Evolutionary conservation across 768 basidiomycete genomes (phyloP), one percentile per base, ranked within the genome.

Genomic region (Russula griseocarnosa): DNA sequence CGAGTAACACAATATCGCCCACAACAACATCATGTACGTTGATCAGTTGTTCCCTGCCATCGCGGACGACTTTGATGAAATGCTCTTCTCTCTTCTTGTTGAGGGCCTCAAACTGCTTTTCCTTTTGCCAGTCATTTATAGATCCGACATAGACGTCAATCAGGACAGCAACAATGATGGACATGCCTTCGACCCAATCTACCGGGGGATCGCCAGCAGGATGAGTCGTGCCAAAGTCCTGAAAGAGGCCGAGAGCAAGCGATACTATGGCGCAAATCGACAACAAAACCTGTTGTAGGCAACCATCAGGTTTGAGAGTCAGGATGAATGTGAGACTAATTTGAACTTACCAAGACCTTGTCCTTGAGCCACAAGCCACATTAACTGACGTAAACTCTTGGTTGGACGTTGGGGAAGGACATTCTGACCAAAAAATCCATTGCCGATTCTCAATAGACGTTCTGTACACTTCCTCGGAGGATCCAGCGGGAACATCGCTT

Each of bases 81-180:
- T 96, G 90, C 69, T 96, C 97, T 61, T 98, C 96, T 75, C 96
- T 96, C 76, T 95, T 90, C 69, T 90, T 91, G 71, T 98, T 98
- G 47, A 99, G 82, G n/a, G 79, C 80, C 70, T 88, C 86, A 79
- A 99, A 99, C 76, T 98, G 97, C 2, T 87, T 86, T 74, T 99
- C 97, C 75, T 98, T 98, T 75, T 98, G 94, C 89, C 92, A 99
- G 75, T 99, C 97, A 71, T 98, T 98, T 50, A 98, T 69, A 13
- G 94, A 94, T 32, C 96, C 96, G 62, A 99, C 96, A 49, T 93
- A 70, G 62, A 92, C 88, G 28, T 91, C 89, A 49, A 92, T 90
- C 44, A 81, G 69, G 42, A 91, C 83, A 0, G 90, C 90, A 46
- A 88, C 80, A 71, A 91, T 82, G 64, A 91, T 91, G 0, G 90